Conservation (phyloP, 352 stramenopile species). For the Phytophthora cajani region DNA sequence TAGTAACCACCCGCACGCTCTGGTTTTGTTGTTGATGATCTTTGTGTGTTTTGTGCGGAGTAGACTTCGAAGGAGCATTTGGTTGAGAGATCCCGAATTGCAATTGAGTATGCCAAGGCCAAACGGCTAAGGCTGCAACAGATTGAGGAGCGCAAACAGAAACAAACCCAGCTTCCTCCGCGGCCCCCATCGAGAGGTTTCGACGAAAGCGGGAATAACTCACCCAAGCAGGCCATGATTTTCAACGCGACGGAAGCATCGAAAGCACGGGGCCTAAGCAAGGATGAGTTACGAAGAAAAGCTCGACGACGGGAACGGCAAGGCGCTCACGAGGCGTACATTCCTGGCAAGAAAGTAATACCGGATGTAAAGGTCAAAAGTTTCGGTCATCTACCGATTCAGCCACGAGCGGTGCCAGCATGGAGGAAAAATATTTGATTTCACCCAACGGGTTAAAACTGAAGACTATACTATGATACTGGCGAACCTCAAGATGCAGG, state of each 20-base stretch:
- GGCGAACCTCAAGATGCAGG: slow-evolving; percentile 35
- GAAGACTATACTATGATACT: slow-evolving; percentile 11
- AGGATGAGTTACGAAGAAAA: slow-evolving; percentile 52
- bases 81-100: slow-evolving; percentile 53
- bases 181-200: slow-evolving; percentile 40
- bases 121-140: slow-evolving; percentile 56
- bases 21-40: slow-evolving; percentile 5
- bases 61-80: slow-evolving; percentile 58
- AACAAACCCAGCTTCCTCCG: slow-evolving; percentile 47
- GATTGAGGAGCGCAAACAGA: slow-evolving; percentile 44
- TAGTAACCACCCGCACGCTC: background rate
- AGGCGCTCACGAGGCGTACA: slow-evolving; percentile 63
- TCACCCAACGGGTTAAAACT: slow-evolving; percentile 11
- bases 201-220: slow-evolving; percentile 12
- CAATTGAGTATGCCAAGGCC: slow-evolving; percentile 63
- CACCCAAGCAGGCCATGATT: slow-evolving; percentile 23
- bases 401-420: slow-evolving; percentile 59
- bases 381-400: slow-evolving; percentile 73
- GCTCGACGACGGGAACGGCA: slow-evolving; percentile 44
- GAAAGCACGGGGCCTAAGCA: slow-evolving; percentile 55
- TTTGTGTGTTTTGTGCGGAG: background rate
- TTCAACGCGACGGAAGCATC: slow-evolving; percentile 62
- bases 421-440: slow-evolving; percentile 65
- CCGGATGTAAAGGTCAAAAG: slow-evolving; percentile 71
- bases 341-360: slow-evolving; percentile 53